phyloP scores from a whole-genome alignment of 176 grass and related monocot species.

The Otatea glauca region DNA sequence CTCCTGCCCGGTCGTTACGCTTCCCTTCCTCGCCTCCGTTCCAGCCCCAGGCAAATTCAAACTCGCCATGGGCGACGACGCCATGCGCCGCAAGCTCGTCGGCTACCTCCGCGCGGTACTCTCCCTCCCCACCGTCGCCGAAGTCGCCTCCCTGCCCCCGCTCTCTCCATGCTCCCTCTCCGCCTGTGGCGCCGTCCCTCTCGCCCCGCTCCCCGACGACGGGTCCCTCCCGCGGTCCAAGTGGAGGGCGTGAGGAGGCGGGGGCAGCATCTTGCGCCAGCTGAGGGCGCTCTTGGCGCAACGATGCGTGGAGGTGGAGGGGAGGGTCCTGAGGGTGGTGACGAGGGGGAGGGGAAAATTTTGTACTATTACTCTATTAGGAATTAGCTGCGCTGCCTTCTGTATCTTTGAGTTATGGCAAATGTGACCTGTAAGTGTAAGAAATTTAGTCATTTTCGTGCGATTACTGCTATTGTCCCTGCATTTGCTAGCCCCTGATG shows the following conservation, averaged over 20 bases:
- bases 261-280: constrained; percentile 60
- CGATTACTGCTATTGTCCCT: not conserved
- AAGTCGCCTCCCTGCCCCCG: not conserved
- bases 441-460: not conserved
- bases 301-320: constrained; percentile 59
- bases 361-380: no score
- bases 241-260: constrained; percentile 35
- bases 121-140: not conserved
- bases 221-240: constrained; percentile 25
- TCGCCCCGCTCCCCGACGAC: constrained; percentile 42
- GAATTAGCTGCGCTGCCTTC: no score
- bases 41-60: not conserved
- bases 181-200: constrained; percentile 41
- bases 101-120: constrained; percentile 80
- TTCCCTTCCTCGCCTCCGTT: not conserved
- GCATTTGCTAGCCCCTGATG: no score
- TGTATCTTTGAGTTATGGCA: not conserved
- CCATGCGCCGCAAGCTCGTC: constrained; percentile 50
- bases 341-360: constrained; percentile 19
- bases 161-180: constrained; percentile 49
- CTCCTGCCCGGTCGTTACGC: not conserved
- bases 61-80: not conserved
- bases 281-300: constrained; percentile 49
- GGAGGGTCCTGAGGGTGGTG: constrained; percentile 54
- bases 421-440: not conserved